A percentile compares a stretch with the other conserved stretches of the same genome.
phyloP scores from a whole-genome alignment of 2,329 filamentous ascomycete genomes.

The Stagonosporopsis vannaccii region DNA sequence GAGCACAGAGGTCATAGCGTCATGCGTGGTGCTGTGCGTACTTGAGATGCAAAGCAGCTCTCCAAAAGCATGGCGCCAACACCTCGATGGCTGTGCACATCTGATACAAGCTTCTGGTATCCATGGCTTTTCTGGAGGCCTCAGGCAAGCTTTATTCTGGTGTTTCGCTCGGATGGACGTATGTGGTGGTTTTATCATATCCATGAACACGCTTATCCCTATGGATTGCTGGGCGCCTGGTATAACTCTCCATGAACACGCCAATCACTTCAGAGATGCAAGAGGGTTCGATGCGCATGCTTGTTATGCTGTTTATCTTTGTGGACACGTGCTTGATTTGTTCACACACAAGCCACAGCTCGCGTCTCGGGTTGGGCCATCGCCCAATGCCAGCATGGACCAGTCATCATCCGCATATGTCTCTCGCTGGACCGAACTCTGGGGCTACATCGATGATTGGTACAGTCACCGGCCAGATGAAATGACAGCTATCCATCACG shows the following conservation, averaged over 20 bases:
- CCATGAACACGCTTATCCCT: not conserved
- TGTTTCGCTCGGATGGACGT: not conserved
- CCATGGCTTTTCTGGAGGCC: not conserved
- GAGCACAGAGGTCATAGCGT: not conserved
- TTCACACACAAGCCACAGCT: not conserved
- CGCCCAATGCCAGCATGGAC: not conserved
- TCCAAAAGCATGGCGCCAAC: not conserved
- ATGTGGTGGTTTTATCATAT: not conserved
- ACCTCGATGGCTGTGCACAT: not conserved
- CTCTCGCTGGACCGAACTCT: not conserved
- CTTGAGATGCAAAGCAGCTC: not conserved
- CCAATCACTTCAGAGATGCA: not conserved
- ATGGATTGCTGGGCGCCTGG: not conserved
- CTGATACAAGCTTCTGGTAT: not conserved
- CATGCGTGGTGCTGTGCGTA: not conserved
- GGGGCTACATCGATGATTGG: not conserved
- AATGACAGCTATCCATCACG: not conserved
- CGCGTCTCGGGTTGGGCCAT: not conserved
- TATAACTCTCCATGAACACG: not conserved
- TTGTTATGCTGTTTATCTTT: not conserved
- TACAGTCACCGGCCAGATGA: not conserved
- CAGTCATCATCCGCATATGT: not conserved
- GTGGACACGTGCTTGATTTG: not conserved
- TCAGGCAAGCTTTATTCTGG: not conserved
- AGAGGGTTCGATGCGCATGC: not conserved